Base-by-base conservation (phyloP, 177 flowering plant genomes). In the Vitis hybrid region DNA sequence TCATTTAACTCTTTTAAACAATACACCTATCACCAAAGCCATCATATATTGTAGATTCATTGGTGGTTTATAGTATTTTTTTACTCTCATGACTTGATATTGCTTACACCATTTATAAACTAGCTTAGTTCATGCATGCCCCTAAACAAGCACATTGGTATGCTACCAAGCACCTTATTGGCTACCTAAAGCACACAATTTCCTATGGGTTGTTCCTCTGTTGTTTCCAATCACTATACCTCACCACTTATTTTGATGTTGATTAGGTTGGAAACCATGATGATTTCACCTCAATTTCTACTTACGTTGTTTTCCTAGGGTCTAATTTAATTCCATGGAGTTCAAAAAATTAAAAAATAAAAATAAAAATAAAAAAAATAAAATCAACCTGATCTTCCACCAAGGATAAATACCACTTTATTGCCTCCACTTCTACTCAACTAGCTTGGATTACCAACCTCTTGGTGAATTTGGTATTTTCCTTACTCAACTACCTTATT, bases 101-200 rank as follows among this genome's bases (percentile, higher is more conserved):
- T 62, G 49, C 65, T 18, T 57, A 57, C 20, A 3, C 20, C 6
- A 20, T 57, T 7, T n/a, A 57, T 57, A 57, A 57, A 10, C 12
- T 62, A 11, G 51, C 65, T 1, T 50, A 62, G 14, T 62, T 28
- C 65, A 62, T 62, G 65, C 65, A 62, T 62, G n/a, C 65, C 18
- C 65, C 44, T 9, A 31, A 13, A 2, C 65, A 33, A 62, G 5
- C 49, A 3, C 65, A 62, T 50, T 62, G 14, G 65, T 31, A 0
- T 13, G 49, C 65, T 12, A 14, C 50, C 12, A 62, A 62, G 1
- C n/a, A 4, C 2, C 50, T 62, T 28, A 49, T 62, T n/a, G 7
- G 65, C 7, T 62, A 62, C 18, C 65, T 62, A 4, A 62, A 62
- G 50, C 6, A 33, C 44, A 62, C 50, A 11, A 62, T 62, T 17